Evolutionary conservation across 768 basidiomycete genomes (phyloP), one percentile per base, ranked within the genome.

Genomic region (Tulasnella sp.): DNA sequence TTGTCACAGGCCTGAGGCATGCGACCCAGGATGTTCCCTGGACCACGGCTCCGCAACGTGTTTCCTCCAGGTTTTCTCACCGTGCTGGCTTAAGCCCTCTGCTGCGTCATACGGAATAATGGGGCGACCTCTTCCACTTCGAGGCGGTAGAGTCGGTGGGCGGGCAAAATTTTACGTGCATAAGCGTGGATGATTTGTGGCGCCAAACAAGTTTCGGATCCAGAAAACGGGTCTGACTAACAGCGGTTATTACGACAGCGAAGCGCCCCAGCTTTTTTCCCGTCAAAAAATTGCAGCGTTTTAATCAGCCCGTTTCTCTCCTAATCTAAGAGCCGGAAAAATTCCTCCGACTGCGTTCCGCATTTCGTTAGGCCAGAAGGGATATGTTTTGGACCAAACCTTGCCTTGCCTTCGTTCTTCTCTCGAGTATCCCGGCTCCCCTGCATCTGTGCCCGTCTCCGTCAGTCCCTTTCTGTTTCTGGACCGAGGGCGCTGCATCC

Each of bases 1-100:
- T 40, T 27, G 44, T 74, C 72, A 74, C 38, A 74, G 73, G 73
- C 73, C 73, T 46, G 44, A 74, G 73, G 73, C 73, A 74, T 74
- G 38, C 39, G 38, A 74, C 71, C 73, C 27, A n/a, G 62, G 31
- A 68, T 74, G 38, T 46, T 74, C 38, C 73, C 73, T 40, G 73
- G 73, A 12, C 38, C 44, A 46, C 42, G 73, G 73, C 38, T 46
- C 73, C 24, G 73, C 73, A 74, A 74, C 73, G 73, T 74, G 73
- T 74, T 74, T n/a, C 9, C 73, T 40, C 73, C 38, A 27, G 44
- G 44, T 40, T 74, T 40, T 74, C n/a, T 40, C 73, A 46, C 73
- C 31, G 24, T 16, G 27, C 24, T 74, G 19, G 72, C n/a, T 34
- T 27, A 42, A 39, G 73, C n/a, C 24, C n/a, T 74, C 38, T n/a